Conservation (phyloP, 106 monocot genomes). For the Vanilla planifolia region DNA sequence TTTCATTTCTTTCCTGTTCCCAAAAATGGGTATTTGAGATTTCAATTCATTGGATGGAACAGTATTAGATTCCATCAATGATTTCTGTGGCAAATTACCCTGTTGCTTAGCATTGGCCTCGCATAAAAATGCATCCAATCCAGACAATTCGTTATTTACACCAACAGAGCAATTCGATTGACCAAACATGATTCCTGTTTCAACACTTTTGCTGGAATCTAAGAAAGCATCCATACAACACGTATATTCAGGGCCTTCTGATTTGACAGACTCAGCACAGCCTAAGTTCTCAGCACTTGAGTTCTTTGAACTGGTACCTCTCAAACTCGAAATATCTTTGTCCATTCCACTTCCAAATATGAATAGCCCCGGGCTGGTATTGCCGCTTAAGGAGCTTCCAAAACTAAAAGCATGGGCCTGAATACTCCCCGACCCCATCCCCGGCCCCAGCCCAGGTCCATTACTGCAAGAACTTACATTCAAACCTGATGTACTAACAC, state of each 20-base stretch:
- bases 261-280: neutral
- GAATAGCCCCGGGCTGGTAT: constrained; percentile 1
- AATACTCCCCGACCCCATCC: neutral
- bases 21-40: neutral
- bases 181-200: neutral
- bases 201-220: neutral
- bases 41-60: neutral
- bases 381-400: neutral
- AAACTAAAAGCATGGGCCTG: neutral
- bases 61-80: constrained; percentile 2
- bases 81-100: constrained; percentile 1
- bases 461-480: constrained; percentile 1
- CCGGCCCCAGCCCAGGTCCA: too few species aligned
- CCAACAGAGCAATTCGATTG: neutral
- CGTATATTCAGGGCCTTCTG: neutral
- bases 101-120: neutral
- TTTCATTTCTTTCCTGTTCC: constrained; percentile 5
- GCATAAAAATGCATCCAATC: constrained; percentile 1
- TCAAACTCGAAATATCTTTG: neutral
- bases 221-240: neutral
- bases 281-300: too few species aligned
- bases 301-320: neutral
- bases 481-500: constrained; percentile 1
- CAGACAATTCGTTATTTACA: too few species aligned
- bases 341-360: constrained; percentile 10